These are phyloP conservation scores for Xylaria scruposa DNA, from an alignment of 495 filamentous ascomycete genomes.

Conservation along the genomic window DNA sequence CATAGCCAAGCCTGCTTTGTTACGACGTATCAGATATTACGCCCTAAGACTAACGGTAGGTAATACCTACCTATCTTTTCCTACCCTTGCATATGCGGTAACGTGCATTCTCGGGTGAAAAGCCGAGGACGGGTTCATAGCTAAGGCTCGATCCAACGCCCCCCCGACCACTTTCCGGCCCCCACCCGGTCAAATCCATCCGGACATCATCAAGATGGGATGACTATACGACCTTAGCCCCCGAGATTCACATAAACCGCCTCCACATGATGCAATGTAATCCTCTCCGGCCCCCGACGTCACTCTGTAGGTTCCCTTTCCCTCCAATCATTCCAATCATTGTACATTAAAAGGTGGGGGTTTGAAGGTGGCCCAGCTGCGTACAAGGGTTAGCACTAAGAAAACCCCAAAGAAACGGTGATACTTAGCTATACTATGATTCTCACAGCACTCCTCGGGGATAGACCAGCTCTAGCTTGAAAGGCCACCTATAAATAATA, in stretches of 20 bases:
- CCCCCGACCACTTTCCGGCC: background rate
- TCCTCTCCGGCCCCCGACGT: background rate
- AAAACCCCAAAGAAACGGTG: background rate
- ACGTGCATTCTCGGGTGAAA: background rate
- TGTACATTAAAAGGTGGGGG: background rate
- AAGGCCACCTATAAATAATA: too few relatives aligned
- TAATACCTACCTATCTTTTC: too few relatives aligned
- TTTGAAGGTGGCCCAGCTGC: background rate
- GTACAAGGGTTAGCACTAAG: background rate
- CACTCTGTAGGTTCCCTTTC: background rate
- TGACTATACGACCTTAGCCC: conserved; percentile 7
- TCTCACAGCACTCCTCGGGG: background rate
- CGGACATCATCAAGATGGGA: background rate
- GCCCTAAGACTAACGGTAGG: background rate
- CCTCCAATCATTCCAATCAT: background rate
- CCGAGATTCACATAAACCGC: background rate
- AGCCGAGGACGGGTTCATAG: background rate
- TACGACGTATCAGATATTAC: background rate
- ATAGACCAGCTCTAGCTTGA: too few relatives aligned
- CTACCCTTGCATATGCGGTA: background rate
- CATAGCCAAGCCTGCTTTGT: background rate
- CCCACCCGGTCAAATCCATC: background rate
- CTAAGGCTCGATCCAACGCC: background rate
- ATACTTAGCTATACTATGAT: background rate
- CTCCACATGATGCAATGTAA: conserved; percentile 7